These are phyloP conservation scores for Betula pendula DNA, from an alignment of 306 rosid genomes.

Conservation along the genomic window DNA sequence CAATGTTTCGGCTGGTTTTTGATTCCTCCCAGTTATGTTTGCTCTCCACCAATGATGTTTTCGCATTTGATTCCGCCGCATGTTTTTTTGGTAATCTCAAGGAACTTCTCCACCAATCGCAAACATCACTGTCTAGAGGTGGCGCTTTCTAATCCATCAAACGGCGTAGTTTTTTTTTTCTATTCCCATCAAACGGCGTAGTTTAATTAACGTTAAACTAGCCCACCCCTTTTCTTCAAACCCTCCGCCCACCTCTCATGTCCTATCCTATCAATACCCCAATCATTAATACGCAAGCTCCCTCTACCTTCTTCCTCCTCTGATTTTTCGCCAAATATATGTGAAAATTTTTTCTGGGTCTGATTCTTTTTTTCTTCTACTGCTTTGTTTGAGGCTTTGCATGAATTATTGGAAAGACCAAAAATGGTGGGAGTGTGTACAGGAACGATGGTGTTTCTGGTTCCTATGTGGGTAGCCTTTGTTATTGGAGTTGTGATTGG, in stretches of 20 bases:
- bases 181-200: conserved; percentile 32
- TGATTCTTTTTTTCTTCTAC: conserved; percentile 22
- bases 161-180: conserved; percentile 37
- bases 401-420: conserved; percentile 38
- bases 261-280: conserved; percentile 12
- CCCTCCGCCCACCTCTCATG: conserved; percentile 22
- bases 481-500: conserved; percentile 42
- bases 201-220: neutral
- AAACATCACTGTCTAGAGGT: conserved; percentile 1
- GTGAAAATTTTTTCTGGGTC: conserved; percentile 9
- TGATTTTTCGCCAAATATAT: conserved; percentile 30
- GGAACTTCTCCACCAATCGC: conserved; percentile 4
- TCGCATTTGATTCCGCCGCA: conserved; percentile 16
- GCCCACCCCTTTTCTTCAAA: neutral
- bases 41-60: neutral
- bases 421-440: conserved; percentile 30
- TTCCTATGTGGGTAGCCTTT: conserved; percentile 44
- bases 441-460: conserved; percentile 27
- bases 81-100: conserved; percentile 18
- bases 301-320: conserved; percentile 26
- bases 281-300: neutral
- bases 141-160: neutral
- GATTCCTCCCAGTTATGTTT: neutral
- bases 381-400: conserved; percentile 27
- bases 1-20: too few species aligned